Evolutionary conservation across 495 filamentous ascomycete species (phyloP).

Genomic region (Cercophora newfieldiana): DNA sequence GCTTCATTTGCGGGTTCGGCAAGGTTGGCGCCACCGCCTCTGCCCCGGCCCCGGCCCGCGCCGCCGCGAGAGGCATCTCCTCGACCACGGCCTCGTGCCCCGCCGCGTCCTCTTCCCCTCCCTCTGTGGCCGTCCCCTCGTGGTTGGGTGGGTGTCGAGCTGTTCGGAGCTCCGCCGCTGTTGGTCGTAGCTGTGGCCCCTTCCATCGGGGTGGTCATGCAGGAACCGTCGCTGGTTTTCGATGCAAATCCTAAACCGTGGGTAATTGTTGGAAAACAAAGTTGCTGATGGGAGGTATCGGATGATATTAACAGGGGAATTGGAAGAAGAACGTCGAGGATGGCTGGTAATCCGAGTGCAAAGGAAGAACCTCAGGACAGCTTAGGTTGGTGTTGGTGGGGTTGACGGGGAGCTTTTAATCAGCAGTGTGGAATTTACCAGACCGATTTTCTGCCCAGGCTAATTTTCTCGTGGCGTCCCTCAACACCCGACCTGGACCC

Average conservation of each 20-base stretch:
- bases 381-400: constrained; percentile 25
- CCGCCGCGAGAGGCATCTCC: constrained; percentile 20
- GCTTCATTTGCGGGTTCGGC: constrained; percentile 10
- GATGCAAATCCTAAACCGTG: neutral
- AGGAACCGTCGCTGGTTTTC: neutral
- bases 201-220: constrained; percentile 26
- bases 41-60: constrained; percentile 21
- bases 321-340: neutral
- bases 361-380: neutral
- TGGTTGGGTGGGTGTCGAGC: constrained; percentile 17
- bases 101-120: constrained; percentile 39
- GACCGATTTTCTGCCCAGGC: constrained; percentile 8
- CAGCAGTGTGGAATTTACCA: constrained; percentile 23
- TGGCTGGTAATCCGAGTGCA: neutral
- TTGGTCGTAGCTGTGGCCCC: constrained; percentile 14
- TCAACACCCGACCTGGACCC: neutral
- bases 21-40: constrained; percentile 15
- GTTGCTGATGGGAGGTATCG: neutral
- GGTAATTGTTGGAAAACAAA: neutral
- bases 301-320: neutral
- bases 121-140: constrained; percentile 41
- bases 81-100: constrained; percentile 17
- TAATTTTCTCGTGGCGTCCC: neutral
- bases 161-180: neutral
- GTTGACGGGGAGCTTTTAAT: constrained; percentile 20